Conservation (phyloP, 2,329 filamentous ascomycete species). For the Nothophaeocryptopus gaeumannii region DNA sequence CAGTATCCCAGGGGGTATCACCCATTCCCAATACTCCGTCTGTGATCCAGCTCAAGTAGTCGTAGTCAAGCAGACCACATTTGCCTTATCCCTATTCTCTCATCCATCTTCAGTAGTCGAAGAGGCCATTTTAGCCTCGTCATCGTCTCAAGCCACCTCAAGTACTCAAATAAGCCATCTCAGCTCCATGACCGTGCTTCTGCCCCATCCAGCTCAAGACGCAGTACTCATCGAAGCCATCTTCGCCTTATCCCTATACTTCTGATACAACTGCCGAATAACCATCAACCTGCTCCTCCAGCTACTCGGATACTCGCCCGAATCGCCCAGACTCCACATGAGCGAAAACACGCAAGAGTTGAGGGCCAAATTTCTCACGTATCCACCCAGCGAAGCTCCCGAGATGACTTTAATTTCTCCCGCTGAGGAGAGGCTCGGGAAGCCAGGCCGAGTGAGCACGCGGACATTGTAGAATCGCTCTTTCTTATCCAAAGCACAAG, state of each 20-base stretch:
- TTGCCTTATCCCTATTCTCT: background rate
- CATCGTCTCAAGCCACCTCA: too few relatives aligned
- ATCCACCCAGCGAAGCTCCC: constrained; percentile 74
- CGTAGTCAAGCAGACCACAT: background rate
- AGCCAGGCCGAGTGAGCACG: constrained; percentile 81
- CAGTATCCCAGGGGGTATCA: too few relatives aligned
- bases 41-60: too few relatives aligned
- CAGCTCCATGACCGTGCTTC: too few relatives aligned
- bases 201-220: constrained; percentile 4
- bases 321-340: constrained; percentile 71
- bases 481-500: constrained; percentile 36
- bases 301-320: constrained; percentile 67
- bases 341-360: constrained; percentile 91
- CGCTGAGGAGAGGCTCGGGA: constrained; percentile 87
- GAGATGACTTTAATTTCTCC: constrained; percentile 87
- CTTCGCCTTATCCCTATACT: constrained; percentile 30
- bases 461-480: constrained; percentile 79
- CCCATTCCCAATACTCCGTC: too few relatives aligned
- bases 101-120: constrained; percentile 3
- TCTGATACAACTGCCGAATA: constrained; percentile 77
- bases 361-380: constrained; percentile 83
- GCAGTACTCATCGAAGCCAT: background rate
- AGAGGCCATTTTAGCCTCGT: background rate
- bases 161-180: too few relatives aligned
- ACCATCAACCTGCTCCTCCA: constrained; percentile 85